Base-by-base conservation (phyloP, 148 eudicot species). In the Agrostemma githago region DNA sequence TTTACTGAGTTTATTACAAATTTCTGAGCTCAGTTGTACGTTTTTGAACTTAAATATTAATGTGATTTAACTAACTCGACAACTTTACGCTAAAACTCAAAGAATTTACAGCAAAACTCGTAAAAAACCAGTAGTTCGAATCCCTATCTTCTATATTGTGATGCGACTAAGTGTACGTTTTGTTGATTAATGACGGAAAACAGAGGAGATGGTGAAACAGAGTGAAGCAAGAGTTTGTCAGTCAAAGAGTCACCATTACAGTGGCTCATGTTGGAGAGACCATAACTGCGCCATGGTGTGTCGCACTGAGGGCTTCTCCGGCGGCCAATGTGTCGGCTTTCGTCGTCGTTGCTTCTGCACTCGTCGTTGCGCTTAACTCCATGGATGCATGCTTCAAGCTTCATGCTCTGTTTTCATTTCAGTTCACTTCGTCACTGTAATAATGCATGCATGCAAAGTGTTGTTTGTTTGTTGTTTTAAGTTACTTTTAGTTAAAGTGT, bases 291-390 rank as follows among this genome's bases (percentile, higher is more conserved):
- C 80, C 8, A 34, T 69, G 26, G 86, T 84, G 19, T 88, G 89
- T 81, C 70, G 76, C 71, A 75, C 76, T 0, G 92, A 88, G 66
- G 88, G 80, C 21, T 86, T 84, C 39, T 60, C 66, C 20, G 88
- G 86, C 34, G 92, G 92, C 38, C 42, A 59, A 53, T 86, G 89
- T 81, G 17, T 77, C 17, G 89, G 89, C 2, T 43, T 81, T 46
- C 82, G 86, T n/a, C 85, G 89, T 40, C 85, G 89, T 1, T 88
- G 92, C 76, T 86, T 77, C 81, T 88, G 92, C 73, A 79, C 82
- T 64, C 74, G 80, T n/a, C 74, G 59, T 43, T 88, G 71, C n/a
- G n/a, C n/a, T 38, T 76, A 76, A 44, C 7, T 17, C 3, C 1
- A 17, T 17, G n/a, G n/a, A n/a, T n/a, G n/a, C n/a, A n/a, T n/a